A percentile compares a stretch with the other conserved stretches of the same genome.
These are phyloP conservation scores for Leonotis leonurus DNA, from an alignment of 257 asterid species.

Conservation along the genomic window DNA sequence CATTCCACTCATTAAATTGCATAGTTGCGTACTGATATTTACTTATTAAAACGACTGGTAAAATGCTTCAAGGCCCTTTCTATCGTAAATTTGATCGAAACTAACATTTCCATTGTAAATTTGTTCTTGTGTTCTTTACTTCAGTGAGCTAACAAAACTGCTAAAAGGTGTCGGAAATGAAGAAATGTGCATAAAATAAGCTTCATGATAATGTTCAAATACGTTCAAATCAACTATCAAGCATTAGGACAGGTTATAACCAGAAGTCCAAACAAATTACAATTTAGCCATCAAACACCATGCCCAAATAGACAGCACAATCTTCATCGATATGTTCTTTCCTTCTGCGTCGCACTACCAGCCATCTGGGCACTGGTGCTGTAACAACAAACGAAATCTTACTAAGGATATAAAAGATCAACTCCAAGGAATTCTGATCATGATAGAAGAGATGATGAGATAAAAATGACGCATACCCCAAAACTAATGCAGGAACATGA, in stretches of 20 bases:
- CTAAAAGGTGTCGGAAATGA: no score
- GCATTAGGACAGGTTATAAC: conserved; percentile 1
- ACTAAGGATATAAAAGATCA: background rate
- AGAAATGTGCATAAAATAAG: no score
- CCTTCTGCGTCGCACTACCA: background rate
- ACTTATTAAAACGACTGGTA: no score
- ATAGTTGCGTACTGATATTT: no score
- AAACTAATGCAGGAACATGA: conserved; percentile 7
- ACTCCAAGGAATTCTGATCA: no score
- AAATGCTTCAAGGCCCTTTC: no score
- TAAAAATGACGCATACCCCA: conserved; percentile 23
- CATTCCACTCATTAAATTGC: no score
- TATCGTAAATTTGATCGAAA: no score
- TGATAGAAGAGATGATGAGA: background rate
- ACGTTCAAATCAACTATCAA: background rate
- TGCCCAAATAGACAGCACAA: conserved; percentile 1
- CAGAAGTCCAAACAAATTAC: conserved; percentile 18
- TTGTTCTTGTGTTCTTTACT: no score
- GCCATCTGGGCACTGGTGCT: conserved; percentile 13
- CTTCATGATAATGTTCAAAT: no score
- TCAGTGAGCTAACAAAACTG: no score
- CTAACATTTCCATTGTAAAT: no score
- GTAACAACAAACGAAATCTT: conserved; percentile 3
- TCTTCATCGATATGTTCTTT: conserved; percentile 8
- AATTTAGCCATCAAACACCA: conserved; percentile 20